A percentile compares a stretch with the other conserved stretches of the same genome.
These are phyloP conservation scores for Madurella mycetomatis DNA, from an alignment of 2,329 filamentous ascomycete species.

Conservation along the genomic window DNA sequence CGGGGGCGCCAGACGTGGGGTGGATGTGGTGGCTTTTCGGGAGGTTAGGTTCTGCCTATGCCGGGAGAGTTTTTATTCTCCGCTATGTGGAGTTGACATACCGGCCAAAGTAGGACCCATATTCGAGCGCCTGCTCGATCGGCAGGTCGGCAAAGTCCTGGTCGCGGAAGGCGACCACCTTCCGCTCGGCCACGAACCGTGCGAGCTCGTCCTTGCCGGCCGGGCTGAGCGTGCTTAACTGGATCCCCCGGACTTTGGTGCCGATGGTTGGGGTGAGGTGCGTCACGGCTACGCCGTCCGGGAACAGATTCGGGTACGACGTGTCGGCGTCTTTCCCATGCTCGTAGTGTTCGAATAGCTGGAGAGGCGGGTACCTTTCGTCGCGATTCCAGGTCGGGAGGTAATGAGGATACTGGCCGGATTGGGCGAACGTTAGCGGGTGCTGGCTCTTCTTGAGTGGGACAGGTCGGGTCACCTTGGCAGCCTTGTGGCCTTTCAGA, in stretches of 20 bases:
- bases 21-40: constrained; percentile 60
- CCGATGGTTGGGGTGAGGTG: constrained; percentile 65
- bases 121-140: constrained; percentile 60
- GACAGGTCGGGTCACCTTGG: constrained; percentile 19
- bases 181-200: constrained; percentile 63
- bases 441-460: not conserved
- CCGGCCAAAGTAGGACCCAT: constrained; percentile 53
- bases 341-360: constrained; percentile 63
- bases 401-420: constrained; percentile 55
- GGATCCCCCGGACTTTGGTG: constrained; percentile 62
- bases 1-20: constrained; percentile 64
- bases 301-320: constrained; percentile 58
- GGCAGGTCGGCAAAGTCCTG: constrained; percentile 62
- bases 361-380: constrained; percentile 55
- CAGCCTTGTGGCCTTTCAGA: constrained; percentile 24
- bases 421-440: not conserved
- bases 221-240: constrained; percentile 58
- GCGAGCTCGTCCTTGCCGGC: constrained; percentile 67
- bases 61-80: no score
- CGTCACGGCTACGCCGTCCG: constrained; percentile 43
- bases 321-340: constrained; percentile 66
- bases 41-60: not conserved
- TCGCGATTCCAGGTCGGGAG: constrained; percentile 59
- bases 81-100: not conserved
- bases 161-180: constrained; percentile 66